phyloP scores from a whole-genome alignment of 2,329 filamentous ascomycete genomes.

The Rhinocladiella mackenziei region DNA sequence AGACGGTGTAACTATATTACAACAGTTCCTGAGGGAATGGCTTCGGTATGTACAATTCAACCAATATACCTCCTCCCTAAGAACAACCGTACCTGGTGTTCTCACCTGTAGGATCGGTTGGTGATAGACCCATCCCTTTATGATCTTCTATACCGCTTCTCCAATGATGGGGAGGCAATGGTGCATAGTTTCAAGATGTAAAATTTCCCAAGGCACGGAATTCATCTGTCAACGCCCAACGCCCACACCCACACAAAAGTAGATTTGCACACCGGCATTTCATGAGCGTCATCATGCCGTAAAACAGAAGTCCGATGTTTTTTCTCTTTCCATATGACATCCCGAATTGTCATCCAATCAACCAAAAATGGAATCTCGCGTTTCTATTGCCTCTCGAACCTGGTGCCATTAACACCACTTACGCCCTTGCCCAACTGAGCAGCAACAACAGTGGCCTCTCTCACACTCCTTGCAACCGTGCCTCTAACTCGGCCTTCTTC shows the following conservation, averaged over 20 bases:
- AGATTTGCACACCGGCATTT: no score
- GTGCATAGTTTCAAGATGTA: no score
- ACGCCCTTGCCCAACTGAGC: slow-evolving; percentile 46
- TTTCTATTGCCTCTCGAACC: slow-evolving; percentile 18
- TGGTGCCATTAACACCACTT: slow-evolving; percentile 29
- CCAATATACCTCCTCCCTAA: neutral
- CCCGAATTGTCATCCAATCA: neutral
- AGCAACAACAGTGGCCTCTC: slow-evolving; percentile 58
- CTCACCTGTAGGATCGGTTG: no score
- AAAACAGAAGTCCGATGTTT: no score
- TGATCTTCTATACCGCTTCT: no score
- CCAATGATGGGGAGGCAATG: no score
- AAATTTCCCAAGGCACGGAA: no score
- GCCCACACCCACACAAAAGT: no score
- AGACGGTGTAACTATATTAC: neutral
- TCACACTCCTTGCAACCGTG: slow-evolving; percentile 62
- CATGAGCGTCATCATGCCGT: no score
- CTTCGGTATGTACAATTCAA: slow-evolving; percentile 9
- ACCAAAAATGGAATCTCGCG: neutral
- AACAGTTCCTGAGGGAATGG: neutral
- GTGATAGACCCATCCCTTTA: no score
- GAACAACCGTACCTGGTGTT: neutral
- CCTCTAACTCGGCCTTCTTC: slow-evolving; percentile 77
- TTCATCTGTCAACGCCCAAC: no score
- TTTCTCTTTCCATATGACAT: neutral